Percentiles rank a stretch among this genome's conserved stretches.
Conservation (phyloP, 352 stramenopile species). For the Globisporangium canariense region DNA sequence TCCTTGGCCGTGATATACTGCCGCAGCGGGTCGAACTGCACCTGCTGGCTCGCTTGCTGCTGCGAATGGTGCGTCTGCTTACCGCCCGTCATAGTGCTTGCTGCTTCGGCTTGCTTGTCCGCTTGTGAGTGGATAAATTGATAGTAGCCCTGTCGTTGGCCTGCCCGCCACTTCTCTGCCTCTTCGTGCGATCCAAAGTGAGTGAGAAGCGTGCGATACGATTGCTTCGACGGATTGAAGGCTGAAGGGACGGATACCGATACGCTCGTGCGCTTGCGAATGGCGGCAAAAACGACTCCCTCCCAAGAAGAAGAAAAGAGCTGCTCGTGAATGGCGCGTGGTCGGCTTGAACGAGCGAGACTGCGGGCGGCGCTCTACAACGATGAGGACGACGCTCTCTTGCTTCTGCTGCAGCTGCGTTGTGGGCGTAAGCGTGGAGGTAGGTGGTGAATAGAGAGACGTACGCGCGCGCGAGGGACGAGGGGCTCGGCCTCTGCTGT, state of each 20-base stretch:
- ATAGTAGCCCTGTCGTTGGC: not conserved
- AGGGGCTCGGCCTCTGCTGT: no score
- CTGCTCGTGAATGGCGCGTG: no score
- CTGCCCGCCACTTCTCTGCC: not conserved
- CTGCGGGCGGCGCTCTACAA: not conserved
- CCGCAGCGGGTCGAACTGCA: constrained; percentile 36
- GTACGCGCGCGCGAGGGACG: no score
- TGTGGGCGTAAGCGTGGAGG: no score
- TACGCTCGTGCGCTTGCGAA: not conserved
- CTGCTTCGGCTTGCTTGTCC: not conserved
- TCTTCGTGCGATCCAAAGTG: not conserved
- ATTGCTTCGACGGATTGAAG: not conserved
- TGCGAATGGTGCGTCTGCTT: not conserved
- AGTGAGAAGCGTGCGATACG: not conserved
- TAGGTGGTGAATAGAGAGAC: no score
- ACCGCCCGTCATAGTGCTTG: not conserved
- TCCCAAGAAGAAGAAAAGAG: not conserved
- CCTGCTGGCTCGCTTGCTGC: not conserved
- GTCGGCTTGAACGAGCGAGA: no score
- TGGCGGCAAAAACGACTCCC: not conserved
- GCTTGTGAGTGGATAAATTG: not conserved
- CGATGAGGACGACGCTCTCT: not conserved
- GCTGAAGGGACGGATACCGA: not conserved
- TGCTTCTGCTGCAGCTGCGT: no score
- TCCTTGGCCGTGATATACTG: constrained; percentile 63